Conservation (phyloP, 495 filamentous ascomycete genomes). For the Pseudoneurospora amorphoporcata region DNA sequence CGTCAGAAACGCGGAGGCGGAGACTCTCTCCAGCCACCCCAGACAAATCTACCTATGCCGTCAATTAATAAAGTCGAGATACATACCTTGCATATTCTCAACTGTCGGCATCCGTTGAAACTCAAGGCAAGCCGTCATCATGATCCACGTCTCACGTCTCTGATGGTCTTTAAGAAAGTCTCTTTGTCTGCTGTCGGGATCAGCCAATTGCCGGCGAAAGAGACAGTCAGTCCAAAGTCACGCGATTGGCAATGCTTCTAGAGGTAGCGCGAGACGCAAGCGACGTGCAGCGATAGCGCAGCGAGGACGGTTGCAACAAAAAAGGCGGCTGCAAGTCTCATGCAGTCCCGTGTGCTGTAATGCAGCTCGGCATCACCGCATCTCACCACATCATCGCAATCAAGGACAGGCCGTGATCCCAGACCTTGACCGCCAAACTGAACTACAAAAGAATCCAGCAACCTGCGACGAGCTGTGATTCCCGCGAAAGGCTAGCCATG, state of each 20-base stretch:
- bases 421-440: background rate
- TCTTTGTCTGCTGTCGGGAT: background rate
- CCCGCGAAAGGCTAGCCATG: background rate
- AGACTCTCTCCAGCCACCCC: background rate
- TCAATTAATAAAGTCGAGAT: background rate
- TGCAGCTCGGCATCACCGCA: background rate
- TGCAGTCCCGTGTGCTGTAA: background rate
- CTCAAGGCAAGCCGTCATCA: background rate
- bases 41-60: background rate
- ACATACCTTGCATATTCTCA: background rate
- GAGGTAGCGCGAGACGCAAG: background rate
- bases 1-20: background rate
- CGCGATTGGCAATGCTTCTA: background rate
- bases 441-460: background rate
- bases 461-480: background rate
- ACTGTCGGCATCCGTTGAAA: background rate
- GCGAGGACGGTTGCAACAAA: background rate
- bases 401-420: background rate
- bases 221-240: background rate
- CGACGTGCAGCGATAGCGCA: background rate
- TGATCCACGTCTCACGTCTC: background rate
- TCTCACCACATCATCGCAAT: background rate
- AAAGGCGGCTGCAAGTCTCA: background rate
- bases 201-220: background rate
- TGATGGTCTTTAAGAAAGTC: background rate